These are phyloP conservation scores for Suhomyces chickasaworum DNA, from an alignment of 1,139 yeast species.

Conservation along the genomic window DNA sequence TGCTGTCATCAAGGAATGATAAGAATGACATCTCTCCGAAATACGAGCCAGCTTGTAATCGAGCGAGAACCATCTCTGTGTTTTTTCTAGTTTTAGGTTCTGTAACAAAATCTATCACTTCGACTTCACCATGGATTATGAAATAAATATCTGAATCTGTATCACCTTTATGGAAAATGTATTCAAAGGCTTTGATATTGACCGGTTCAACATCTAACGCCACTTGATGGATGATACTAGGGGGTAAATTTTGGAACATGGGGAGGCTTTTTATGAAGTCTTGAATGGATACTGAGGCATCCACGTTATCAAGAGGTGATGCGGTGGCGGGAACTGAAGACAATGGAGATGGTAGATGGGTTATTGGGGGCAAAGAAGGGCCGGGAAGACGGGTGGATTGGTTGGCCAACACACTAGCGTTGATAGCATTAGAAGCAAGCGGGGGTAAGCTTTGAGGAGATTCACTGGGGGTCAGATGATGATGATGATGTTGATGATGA, in stretches of 20 bases:
- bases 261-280: conserved; percentile 60
- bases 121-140: conserved; percentile 69
- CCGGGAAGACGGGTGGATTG: conserved; percentile 20
- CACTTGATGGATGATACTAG: conserved; percentile 59
- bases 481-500: no score
- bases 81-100: conserved; percentile 17
- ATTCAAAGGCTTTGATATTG: conserved; percentile 56
- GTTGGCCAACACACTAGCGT: conserved; percentile 22
- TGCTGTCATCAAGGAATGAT: conserved; percentile 43
- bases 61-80: conserved; percentile 51
- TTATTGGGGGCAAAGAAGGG: conserved; percentile 21
- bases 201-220: conserved; percentile 65
- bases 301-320: conserved; percentile 35
- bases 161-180: conserved; percentile 61
- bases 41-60: conserved; percentile 62
- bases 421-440: conserved; percentile 10
- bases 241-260: conserved; percentile 58
- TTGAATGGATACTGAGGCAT: conserved; percentile 56
- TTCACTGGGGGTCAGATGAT: background rate
- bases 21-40: conserved; percentile 80
- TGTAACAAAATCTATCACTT: conserved; percentile 52
- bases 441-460: background rate
- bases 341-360: conserved; percentile 14
- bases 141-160: conserved; percentile 65
- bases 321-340: conserved; percentile 9